Evolutionary conservation across 2,329 filamentous ascomycete species (phyloP).

Genomic region (Colletotrichum lupini): DNA sequence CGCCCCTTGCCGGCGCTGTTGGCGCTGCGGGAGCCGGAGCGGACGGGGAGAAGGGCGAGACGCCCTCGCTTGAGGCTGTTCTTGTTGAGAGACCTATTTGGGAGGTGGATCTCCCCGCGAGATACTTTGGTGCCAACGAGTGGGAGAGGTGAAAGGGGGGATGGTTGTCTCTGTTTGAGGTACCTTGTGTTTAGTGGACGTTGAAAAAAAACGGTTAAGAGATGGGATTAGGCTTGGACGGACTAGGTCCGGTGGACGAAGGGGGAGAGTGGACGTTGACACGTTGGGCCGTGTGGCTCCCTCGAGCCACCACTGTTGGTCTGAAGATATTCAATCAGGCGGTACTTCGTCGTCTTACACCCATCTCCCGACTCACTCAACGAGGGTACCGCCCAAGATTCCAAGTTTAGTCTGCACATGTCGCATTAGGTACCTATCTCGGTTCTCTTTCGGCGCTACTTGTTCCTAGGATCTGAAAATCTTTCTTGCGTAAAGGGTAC

Average conservation of each 20-base stretch:
- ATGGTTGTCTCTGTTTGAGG: background rate
- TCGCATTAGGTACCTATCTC: background rate
- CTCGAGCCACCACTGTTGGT: background rate
- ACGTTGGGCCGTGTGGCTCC: too few relatives aligned
- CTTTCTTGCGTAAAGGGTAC: too few relatives aligned
- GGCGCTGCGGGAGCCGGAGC: background rate
- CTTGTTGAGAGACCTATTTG: conserved; percentile 88
- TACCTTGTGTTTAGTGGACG: background rate
- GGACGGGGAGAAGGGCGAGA: conserved; percentile 39
- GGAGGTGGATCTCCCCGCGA: conserved; percentile 81
- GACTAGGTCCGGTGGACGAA: background rate
- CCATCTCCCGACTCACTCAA: background rate
- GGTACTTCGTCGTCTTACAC: background rate
- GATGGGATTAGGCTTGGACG: background rate
- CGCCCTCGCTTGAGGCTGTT: conserved; percentile 76
- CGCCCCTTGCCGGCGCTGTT: conserved; percentile 49
- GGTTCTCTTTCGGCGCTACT: background rate
- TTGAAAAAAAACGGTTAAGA: background rate
- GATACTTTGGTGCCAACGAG: conserved; percentile 72
- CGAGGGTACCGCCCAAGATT: too few relatives aligned
- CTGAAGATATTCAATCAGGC: background rate
- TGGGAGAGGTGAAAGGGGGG: conserved; percentile 48
- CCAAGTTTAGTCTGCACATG: too few relatives aligned
- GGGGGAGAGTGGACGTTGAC: too few relatives aligned
- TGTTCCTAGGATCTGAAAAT: background rate